Percentiles rank a stretch among this genome's conserved stretches.
phyloP scores from a whole-genome alignment of 2,329 filamentous ascomycete genomes.

The Sclerotinia subarctica region DNA sequence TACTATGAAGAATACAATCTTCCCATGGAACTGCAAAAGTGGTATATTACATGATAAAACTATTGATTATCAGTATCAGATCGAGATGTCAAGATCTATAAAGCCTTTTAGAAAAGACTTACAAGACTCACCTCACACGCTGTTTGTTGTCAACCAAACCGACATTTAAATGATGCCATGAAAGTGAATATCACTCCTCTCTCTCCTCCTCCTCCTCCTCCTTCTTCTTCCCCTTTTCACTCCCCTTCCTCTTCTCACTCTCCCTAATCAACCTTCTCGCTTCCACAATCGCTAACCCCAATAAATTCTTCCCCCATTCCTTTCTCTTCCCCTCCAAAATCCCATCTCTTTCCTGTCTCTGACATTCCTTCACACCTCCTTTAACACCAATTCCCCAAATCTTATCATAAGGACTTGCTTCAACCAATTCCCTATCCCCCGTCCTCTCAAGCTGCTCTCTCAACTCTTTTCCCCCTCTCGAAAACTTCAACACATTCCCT shows the following conservation, averaged over 20 bases:
- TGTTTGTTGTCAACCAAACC: not conserved
- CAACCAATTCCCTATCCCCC: not conserved
- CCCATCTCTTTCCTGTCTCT: not conserved
- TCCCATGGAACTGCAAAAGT: too few relatives aligned
- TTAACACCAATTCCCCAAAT: constrained; percentile 5
- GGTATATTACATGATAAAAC: too few relatives aligned
- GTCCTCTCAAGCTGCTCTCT: not conserved
- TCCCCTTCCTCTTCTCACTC: not conserved
- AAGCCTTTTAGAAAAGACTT: not conserved
- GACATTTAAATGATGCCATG: not conserved
- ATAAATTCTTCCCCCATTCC: not conserved
- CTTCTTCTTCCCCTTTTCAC: not conserved
- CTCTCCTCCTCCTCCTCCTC: not conserved
- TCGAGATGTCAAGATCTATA: not conserved
- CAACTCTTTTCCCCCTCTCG: not conserved
- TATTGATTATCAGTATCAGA: not conserved
- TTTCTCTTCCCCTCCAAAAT: not conserved
- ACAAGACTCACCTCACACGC: not conserved
- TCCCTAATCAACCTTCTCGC: constrained; percentile 6
- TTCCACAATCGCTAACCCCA: not conserved
- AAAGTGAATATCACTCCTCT: not conserved
- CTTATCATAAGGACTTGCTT: constrained; percentile 6
- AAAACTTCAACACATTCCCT: constrained; percentile 6
- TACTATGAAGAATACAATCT: not conserved
- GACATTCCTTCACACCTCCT: not conserved